phyloP scores from a whole-genome alignment of 2,329 filamentous ascomycete species.

The Penicillium hordei region DNA sequence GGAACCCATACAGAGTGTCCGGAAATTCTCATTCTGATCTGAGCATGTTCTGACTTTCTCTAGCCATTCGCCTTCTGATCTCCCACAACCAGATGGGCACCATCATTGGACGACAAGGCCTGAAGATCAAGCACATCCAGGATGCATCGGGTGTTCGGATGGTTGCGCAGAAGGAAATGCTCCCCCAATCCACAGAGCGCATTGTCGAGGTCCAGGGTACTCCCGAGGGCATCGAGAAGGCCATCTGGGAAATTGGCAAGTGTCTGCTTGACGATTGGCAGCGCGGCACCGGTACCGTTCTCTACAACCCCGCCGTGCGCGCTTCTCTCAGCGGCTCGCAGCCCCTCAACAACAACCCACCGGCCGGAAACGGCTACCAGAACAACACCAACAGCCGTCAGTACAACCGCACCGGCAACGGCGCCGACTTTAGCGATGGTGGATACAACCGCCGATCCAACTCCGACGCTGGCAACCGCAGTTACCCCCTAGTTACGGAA shows the following conservation, averaged over 20 bases:
- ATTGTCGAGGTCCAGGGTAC: conserved; percentile 96
- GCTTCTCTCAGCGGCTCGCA: conserved; percentile 67
- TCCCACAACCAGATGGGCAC: conserved; percentile 99
- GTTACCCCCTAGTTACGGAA: conserved; percentile 85
- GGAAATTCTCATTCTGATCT: background rate
- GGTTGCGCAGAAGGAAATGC: conserved; percentile 99
- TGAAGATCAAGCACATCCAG: conserved; percentile 99
- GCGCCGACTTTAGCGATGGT: conserved; percentile 90
- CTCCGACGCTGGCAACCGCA: conserved; percentile 75
- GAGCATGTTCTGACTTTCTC: conserved; percentile 18
- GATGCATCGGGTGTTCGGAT: conserved; percentile 95
- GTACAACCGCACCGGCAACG: conserved; percentile 92
- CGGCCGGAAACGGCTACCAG: conserved; percentile 47
- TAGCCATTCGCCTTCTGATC: conserved; percentile 95
- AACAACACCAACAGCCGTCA: conserved; percentile 60
- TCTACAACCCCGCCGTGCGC: conserved; percentile 95
- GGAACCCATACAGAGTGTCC: background rate
- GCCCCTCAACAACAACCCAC: conserved; percentile 53
- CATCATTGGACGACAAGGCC: conserved; percentile 91
- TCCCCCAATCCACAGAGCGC: conserved; percentile 95
- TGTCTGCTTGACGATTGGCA: conserved; percentile 98
- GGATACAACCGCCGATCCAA: conserved; percentile 79
- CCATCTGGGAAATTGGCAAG: conserved; percentile 98
- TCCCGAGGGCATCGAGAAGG: conserved; percentile 91
- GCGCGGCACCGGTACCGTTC: conserved; percentile 90